A percentile compares a stretch with the other conserved stretches of the same genome.
These are phyloP conservation scores for Curvularia hawaiiensis DNA, from an alignment of 2,329 filamentous ascomycete genomes.

Conservation along the genomic window DNA sequence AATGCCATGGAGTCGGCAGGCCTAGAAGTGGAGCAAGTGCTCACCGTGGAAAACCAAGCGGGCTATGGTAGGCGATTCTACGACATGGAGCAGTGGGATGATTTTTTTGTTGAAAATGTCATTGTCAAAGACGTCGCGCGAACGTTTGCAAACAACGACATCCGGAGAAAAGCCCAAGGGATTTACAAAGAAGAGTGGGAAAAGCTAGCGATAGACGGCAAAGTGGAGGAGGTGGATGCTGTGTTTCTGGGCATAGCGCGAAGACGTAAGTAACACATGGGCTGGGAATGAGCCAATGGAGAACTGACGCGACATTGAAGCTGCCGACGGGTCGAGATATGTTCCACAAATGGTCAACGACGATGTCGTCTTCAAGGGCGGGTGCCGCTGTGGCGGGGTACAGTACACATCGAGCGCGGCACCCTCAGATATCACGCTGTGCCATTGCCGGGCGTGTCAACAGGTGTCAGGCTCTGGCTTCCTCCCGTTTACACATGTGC, in stretches of 20 bases:
- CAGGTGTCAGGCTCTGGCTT: conserved; percentile 55
- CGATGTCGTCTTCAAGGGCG: conserved; percentile 45
- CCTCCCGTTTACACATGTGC: conserved; percentile 51
- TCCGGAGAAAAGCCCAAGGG: conserved; percentile 40
- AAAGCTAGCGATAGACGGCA: conserved; percentile 44
- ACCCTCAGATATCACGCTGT: conserved; percentile 48
- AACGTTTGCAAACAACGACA: conserved; percentile 38
- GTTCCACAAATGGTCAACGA: conserved; percentile 13
- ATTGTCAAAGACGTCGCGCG: conserved; percentile 32
- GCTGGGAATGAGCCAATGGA: background rate
- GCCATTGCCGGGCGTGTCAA: conserved; percentile 57
- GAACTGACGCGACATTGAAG: conserved; percentile 15
- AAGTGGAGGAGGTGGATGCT: conserved; percentile 47
- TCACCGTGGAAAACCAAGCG: conserved; percentile 41
- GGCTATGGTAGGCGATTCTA: conserved; percentile 38
- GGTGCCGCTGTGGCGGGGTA: conserved; percentile 53
- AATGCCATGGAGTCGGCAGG: conserved; percentile 44
- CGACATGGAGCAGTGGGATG: conserved; percentile 39
- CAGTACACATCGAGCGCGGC: conserved; percentile 47
- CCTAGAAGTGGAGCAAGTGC: conserved; percentile 39
- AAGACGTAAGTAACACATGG: conserved; percentile 33
- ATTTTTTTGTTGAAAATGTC: conserved; percentile 45
- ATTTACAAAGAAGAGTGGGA: conserved; percentile 48
- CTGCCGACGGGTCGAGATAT: conserved; percentile 33
- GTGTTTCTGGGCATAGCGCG: conserved; percentile 47